Evolutionary conservation across 2,329 filamentous ascomycete species (phyloP).

Genomic region (Xylogone sp.): DNA sequence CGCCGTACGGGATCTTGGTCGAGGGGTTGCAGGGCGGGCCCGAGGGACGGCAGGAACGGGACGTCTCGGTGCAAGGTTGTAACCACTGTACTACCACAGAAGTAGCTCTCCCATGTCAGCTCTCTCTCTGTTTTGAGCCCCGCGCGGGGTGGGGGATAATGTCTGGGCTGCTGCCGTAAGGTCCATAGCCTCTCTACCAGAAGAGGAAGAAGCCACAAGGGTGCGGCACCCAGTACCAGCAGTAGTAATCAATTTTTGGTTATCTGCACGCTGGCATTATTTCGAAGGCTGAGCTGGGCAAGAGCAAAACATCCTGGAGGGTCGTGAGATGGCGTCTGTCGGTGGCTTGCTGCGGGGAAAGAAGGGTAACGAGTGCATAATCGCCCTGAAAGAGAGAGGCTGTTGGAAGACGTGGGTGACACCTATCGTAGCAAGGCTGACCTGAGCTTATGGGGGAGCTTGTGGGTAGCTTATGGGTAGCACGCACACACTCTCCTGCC

Average conservation of each 20-base stretch:
- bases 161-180: no score
- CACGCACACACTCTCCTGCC: no score
- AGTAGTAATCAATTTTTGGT: no score
- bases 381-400: not conserved
- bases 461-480: no score
- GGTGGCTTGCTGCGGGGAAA: not conserved
- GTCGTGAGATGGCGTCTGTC: not conserved
- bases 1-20: not conserved
- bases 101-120: not conserved
- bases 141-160: no score
- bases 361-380: not conserved
- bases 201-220: no score
- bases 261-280: no score
- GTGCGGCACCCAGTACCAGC: no score
- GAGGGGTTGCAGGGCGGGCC: not conserved
- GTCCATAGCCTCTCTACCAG: no score
- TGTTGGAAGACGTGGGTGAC: not conserved
- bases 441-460: not conserved
- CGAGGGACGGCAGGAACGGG: not conserved
- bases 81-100: no score
- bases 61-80: not conserved
- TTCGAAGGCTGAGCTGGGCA: no score
- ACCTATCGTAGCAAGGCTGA: not conserved
- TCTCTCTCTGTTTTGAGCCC: not conserved
- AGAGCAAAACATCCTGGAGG: not conserved